phyloP scores from a whole-genome alignment of 1,284 basidiomycete species.

The Pseudozyma sp. region DNA sequence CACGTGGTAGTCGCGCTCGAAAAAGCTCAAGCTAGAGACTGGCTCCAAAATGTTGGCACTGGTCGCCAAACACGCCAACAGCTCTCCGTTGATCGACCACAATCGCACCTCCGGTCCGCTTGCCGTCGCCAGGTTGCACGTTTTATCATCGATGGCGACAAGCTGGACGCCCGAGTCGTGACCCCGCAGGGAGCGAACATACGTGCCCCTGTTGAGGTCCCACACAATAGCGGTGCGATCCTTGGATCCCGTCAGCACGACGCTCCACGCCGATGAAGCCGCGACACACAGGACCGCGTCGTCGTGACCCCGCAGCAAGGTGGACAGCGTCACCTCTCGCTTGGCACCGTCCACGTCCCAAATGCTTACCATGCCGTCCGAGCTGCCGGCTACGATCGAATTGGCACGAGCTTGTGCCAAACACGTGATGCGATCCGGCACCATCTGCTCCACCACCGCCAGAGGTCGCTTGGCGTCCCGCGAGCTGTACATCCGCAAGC shows the following conservation, averaged over 20 bases:
- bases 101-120: conserved; percentile 77
- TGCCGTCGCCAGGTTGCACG: conserved; percentile 84
- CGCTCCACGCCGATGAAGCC: conserved; percentile 83
- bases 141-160: conserved; percentile 84
- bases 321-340: conserved; percentile 37
- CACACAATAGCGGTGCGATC: conserved; percentile 88
- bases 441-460: conserved; percentile 72
- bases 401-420: conserved; percentile 81
- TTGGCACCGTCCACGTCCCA: conserved; percentile 50
- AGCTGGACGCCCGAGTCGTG: conserved; percentile 74
- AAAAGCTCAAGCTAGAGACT: conserved; percentile 79
- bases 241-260: conserved; percentile 84
- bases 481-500: conserved; percentile 72
- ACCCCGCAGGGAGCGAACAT: conserved; percentile 57
- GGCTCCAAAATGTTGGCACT: conserved; percentile 63
- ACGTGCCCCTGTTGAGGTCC: conserved; percentile 80
- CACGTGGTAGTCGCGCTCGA: conserved; percentile 76
- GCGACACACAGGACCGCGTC: conserved; percentile 78
- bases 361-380: conserved; percentile 50
- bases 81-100: conserved; percentile 84
- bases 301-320: conserved; percentile 78
- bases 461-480: conserved; percentile 72
- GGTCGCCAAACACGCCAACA: conserved; percentile 77
- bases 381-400: conserved; percentile 78
- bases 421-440: conserved; percentile 69